Evolutionary conservation across 73 alveolate species (phyloP), one percentile per base, ranked within the genome.

Genomic region (Paramecium primaurelia): DNA sequence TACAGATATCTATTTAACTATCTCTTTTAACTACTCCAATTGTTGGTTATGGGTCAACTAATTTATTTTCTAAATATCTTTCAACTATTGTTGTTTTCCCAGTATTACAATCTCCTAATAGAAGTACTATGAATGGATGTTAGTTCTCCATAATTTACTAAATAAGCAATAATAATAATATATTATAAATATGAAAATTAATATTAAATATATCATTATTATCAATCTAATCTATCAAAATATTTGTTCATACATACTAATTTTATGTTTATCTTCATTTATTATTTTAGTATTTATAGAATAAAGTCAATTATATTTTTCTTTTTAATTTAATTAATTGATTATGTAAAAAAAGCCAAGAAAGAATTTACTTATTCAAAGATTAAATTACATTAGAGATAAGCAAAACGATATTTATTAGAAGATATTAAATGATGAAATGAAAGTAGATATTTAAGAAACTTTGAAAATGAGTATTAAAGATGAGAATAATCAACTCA

Each of bases 51-150:
- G 44, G 75, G 6, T 42, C 75, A 2, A 80, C 32, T 4, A 26
- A 80, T 40, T 80, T 80, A n/a, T 80, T 80, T 25, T 80, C 71
- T 25, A 80, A 44, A 47, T 80, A 80, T 47, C 91, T 40, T 7
- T 58, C 44, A n/a, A 80, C 58, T 32, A 80, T 80, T 22, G 91
- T 42, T 14, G 91, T 11, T 47, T 80, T 80, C 58, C 91, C 91
- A 45, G 34, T 42, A 25, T 40, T 80, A 16, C 51, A 20, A 47
- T 80, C 58, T 8, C 91, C 91, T 9, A 80, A 12, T 10, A 80
- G 0, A 4, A 80, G 77, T 45, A 80, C 58, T 14, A 32, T 80
- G 28, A 73, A 73, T 54, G 32, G 32, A 18, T 54, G 69, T 8
- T 54, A 54, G 69, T 18, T 54, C 6, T 54, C 69, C 69, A 54